Evolutionary conservation across 139 green algal species (phyloP), one percentile per base, ranked within the genome.

Genomic region (Chlamydomonas asymmetrica): DNA sequence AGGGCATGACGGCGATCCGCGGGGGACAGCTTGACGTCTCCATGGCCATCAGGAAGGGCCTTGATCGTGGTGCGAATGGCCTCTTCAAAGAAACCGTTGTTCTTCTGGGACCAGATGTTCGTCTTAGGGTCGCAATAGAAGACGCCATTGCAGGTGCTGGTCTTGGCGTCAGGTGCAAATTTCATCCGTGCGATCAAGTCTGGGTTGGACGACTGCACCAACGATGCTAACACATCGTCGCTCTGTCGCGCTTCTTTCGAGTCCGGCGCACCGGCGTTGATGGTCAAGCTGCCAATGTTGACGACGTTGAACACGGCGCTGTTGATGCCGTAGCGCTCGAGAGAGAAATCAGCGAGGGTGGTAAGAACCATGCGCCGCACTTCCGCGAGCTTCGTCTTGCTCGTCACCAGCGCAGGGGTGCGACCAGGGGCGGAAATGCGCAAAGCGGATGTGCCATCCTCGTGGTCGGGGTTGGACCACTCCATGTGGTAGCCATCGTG

Each of bases 81-180:
- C 59, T 66, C 31, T 27, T n/a, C n/a, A 22, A 66, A 38, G 25
- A 27, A 22, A 27, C 13, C n/a, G 25, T 34, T 66, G 59, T 32
- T 66, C 22, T 22, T 38, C 22, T 22, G 25, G 59, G 13, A 16
- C 59, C 59, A 66, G 22, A 20, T 66, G 59, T 66, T 66, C 22
- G 22, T 66, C 27, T 29, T 27, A 22, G 59, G 59, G 59, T 66
- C 59, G n/a, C 59, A 66, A 27, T 66, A 39, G 59, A 38, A 66
- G 23, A 66, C 27, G n/a, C 31, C 59, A n/a, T 34, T 27, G 25
- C 13, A 22, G n/a, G 23, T 38, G 23, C 23, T 32, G 27, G 27
- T 27, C 27, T 66, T 66, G 23, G 22, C 16, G 23, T 29, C n/a
- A n/a, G 59, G 59, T 16, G 20, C 23, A 27, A 38, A 66, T 13